These are phyloP conservation scores for Apophysomyces elegans DNA, from an alignment of 371 early-diverging fungal species.

Conservation along the genomic window DNA sequence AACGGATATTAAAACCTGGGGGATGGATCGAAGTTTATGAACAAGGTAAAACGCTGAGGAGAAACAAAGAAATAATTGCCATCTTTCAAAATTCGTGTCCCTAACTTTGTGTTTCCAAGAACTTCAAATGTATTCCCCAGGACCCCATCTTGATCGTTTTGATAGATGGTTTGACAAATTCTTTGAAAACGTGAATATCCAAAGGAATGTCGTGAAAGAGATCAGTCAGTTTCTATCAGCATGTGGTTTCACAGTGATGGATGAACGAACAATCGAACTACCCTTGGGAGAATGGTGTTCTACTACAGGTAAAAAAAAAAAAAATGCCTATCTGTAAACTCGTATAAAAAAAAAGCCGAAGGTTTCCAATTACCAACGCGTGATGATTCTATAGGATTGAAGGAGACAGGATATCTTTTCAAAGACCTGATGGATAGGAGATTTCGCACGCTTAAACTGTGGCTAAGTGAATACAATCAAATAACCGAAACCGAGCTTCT, in stretches of 20 bases:
- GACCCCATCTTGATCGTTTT: slow-evolving; percentile 10
- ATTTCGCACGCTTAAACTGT: slow-evolving; percentile 15
- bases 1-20: slow-evolving; percentile 40
- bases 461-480: slow-evolving; percentile 16
- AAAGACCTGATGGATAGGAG: slow-evolving; percentile 25
- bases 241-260: slow-evolving; percentile 13
- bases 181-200: slow-evolving; percentile 13
- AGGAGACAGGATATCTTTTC: slow-evolving; percentile 27
- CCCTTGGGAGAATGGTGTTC: slow-evolving; percentile 26
- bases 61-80: background rate
- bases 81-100: background rate
- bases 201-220: slow-evolving; percentile 5
- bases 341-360: too few species aligned
- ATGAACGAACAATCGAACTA: slow-evolving; percentile 19
- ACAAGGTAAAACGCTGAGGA: slow-evolving; percentile 9
- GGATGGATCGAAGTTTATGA: slow-evolving; percentile 32
- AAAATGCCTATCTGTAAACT: background rate
- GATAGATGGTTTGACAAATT: slow-evolving; percentile 15
- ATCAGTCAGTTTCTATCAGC: slow-evolving; percentile 5
- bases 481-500: slow-evolving; percentile 8
- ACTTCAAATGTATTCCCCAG: slow-evolving; percentile 17
- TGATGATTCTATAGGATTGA: slow-evolving; percentile 10
- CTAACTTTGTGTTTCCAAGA: slow-evolving; percentile 3
- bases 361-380: too few species aligned
- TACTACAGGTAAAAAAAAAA: slow-evolving; percentile 17